Conservation (phyloP, 768 basidiomycete species). For the Pleurotus salmoneostramineus region DNA sequence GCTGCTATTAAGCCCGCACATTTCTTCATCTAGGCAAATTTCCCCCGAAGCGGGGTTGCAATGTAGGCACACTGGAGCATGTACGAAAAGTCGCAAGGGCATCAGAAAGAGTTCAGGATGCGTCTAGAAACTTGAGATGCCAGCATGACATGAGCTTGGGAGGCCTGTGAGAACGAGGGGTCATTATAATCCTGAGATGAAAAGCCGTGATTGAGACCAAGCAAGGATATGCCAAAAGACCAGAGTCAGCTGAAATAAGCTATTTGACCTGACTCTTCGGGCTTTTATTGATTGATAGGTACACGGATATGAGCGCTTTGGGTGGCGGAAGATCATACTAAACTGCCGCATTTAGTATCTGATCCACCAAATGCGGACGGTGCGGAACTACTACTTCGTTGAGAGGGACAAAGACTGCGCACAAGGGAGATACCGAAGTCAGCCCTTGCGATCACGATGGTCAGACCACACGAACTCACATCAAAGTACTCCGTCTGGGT, state of each 20-base stretch:
- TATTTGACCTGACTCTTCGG: background rate
- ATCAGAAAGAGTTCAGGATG: constrained; percentile 1
- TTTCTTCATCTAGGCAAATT: background rate
- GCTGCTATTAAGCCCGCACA: background rate
- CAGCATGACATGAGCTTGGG: background rate
- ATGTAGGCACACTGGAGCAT: background rate
- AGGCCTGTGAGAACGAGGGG: background rate
- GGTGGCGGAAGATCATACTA: background rate
- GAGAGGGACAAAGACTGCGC: background rate
- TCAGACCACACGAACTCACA: background rate
- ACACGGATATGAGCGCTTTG: background rate
- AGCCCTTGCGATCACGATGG: background rate
- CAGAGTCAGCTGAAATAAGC: background rate
- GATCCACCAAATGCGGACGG: background rate
- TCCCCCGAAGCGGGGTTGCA: constrained; percentile 1
- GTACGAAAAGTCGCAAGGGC: background rate
- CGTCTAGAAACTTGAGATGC: background rate
- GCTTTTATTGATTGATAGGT: background rate
- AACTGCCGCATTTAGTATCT: background rate
- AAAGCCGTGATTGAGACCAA: background rate
- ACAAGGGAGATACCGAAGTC: background rate
- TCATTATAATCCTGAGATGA: background rate
- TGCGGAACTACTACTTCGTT: background rate
- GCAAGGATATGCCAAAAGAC: background rate
- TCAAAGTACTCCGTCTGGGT: constrained; percentile 2